Conservation (phyloP, 1,284 basidiomycete genomes). For the Fomes fomentarius region DNA sequence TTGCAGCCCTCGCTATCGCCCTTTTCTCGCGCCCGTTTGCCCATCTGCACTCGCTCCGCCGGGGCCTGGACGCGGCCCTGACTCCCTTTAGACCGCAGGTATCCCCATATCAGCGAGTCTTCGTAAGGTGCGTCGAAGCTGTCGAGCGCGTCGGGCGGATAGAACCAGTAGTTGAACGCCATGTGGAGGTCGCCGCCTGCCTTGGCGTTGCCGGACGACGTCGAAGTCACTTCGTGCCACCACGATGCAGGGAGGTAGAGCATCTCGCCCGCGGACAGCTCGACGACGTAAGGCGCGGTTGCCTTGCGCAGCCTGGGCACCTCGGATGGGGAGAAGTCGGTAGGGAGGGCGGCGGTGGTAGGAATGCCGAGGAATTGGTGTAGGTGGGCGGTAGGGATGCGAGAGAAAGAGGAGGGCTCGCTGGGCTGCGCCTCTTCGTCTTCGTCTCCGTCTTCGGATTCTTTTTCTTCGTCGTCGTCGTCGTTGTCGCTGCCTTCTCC, state of each 20-base stretch:
- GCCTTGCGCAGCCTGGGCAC: slow-evolving; percentile 30
- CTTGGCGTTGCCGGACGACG: slow-evolving; percentile 19
- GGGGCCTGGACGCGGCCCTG: not conserved
- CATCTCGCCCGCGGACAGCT: slow-evolving; percentile 37
- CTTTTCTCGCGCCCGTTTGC: slow-evolving; percentile 12
- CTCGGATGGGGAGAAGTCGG: slow-evolving; percentile 12
- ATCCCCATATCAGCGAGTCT: slow-evolving; percentile 34
- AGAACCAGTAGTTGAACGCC: slow-evolving; percentile 43
- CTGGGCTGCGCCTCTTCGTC: slow-evolving; percentile 8
- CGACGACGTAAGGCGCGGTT: slow-evolving; percentile 33
- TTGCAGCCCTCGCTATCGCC: slow-evolving; percentile 8
- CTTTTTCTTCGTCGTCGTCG: slow-evolving; percentile 16
- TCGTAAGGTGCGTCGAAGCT: slow-evolving; percentile 34
- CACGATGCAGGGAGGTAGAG: slow-evolving; percentile 38
- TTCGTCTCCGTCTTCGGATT: slow-evolving; percentile 2
- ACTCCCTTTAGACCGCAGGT: slow-evolving; percentile 20
- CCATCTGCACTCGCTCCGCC: slow-evolving; percentile 9
- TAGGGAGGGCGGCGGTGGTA: slow-evolving; percentile 31
- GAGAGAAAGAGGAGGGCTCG: slow-evolving; percentile 37
- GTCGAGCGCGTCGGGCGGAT: slow-evolving; percentile 34
- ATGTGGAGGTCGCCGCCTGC: slow-evolving; percentile 31
- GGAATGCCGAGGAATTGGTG: slow-evolving; percentile 34
- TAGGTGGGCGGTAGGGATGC: slow-evolving; percentile 34
- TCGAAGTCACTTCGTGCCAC: slow-evolving; percentile 40
- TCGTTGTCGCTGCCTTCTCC: slow-evolving; percentile 13